Conservation (phyloP, 2,329 filamentous ascomycete genomes). For the Fonsecaea multimorphosa region DNA sequence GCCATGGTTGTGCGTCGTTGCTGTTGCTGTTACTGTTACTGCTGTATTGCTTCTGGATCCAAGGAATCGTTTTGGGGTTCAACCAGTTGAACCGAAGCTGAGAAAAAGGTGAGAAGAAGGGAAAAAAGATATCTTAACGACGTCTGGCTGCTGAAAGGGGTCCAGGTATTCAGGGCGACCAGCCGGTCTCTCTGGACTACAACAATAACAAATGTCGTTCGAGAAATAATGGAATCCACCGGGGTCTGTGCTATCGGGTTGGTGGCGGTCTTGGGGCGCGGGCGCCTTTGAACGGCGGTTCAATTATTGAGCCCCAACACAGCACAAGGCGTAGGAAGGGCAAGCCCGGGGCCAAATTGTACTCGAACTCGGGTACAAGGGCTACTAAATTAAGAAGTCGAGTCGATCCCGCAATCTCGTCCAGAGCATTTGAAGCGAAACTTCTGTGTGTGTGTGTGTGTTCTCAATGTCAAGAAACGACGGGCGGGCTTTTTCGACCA, state of each 20-base stretch:
- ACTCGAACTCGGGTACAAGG: no score
- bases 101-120: not conserved
- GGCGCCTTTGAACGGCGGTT: not conserved
- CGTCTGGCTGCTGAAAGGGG: constrained; percentile 1
- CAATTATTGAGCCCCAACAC: constrained; percentile 1
- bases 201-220: constrained; percentile 3
- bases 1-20: constrained; percentile 8
- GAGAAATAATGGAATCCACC: constrained; percentile 7
- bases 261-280: not conserved
- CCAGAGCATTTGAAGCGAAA: not conserved
- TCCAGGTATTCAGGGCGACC: not conserved
- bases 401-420: constrained; percentile 6
- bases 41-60: constrained; percentile 4
- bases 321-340: not conserved
- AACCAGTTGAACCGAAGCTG: constrained; percentile 16
- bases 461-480: not conserved
- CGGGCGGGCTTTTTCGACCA: not conserved
- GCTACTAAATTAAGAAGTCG: constrained; percentile 9
- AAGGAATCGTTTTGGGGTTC: not conserved
- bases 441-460: no score
- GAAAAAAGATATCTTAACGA: not conserved
- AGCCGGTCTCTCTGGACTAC: constrained; percentile 1
- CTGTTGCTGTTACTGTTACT: not conserved
- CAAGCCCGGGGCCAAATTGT: constrained; percentile 4
- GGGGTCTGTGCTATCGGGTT: constrained; percentile 3